phyloP scores from a whole-genome alignment of 495 filamentous ascomycete species.

The Tuber aestivum region DNA sequence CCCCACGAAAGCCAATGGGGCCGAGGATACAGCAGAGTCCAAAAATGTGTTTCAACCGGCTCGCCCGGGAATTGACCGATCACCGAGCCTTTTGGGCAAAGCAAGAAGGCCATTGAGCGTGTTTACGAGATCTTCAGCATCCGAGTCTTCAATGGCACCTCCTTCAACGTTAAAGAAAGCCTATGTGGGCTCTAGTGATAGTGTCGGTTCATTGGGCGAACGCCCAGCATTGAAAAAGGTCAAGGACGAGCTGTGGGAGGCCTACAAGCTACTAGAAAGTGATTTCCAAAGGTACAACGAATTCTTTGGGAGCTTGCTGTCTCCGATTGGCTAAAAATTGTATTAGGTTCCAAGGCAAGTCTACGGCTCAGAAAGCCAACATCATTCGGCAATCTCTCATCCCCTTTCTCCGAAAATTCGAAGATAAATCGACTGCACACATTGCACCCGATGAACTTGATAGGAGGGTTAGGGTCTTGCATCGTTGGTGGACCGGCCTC shows the following conservation, averaged over 20 bases:
- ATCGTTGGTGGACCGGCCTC: slow-evolving; percentile 93
- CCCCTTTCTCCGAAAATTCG: slow-evolving; percentile 73
- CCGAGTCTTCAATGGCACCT: slow-evolving; percentile 33
- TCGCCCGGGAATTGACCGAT: slow-evolving; percentile 10
- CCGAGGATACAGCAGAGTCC: slow-evolving; percentile 13
- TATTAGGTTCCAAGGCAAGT: slow-evolving; percentile 64
- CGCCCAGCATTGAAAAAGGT: slow-evolving; percentile 30
- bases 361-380: slow-evolving; percentile 69
- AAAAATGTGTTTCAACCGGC: slow-evolving; percentile 9
- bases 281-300: slow-evolving; percentile 65
- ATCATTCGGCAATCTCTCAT: slow-evolving; percentile 71
- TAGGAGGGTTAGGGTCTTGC: slow-evolving; percentile 70
- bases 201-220: slow-evolving; percentile 25
- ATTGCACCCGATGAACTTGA: slow-evolving; percentile 77
- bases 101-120: slow-evolving; percentile 32
- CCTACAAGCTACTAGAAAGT: slow-evolving; percentile 72
- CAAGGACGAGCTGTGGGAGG: slow-evolving; percentile 80
- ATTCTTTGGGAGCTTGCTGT: not conserved
- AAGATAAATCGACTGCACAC: slow-evolving; percentile 62
- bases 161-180: slow-evolving; percentile 10
- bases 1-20: slow-evolving; percentile 23
- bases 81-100: slow-evolving; percentile 24
- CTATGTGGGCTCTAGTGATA: slow-evolving; percentile 10
- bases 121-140: slow-evolving; percentile 35
- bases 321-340: slow-evolving; percentile 39